phyloP scores from a whole-genome alignment of 148 eudicot species.

The Hydrangea macrophylla region DNA sequence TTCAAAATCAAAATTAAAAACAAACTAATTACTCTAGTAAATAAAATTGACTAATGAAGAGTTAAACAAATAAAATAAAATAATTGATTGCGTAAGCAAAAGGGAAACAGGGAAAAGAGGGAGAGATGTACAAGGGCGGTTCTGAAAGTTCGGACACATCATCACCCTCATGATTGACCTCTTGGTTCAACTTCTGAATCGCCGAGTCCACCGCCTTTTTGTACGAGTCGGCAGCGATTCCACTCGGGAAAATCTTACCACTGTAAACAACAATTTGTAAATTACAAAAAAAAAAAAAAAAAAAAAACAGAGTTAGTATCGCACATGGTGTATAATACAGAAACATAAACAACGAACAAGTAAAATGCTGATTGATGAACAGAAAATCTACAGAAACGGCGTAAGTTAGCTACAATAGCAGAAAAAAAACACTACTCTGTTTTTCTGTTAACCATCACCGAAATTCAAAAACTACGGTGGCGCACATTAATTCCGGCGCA shows the following conservation, averaged over 20 bases:
- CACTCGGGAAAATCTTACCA: constrained; percentile 84
- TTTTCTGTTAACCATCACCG: too few species aligned
- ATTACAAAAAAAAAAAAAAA: too few species aligned
- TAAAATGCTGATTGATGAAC: too few species aligned
- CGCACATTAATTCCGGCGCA: too few species aligned
- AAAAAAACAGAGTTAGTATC: background rate
- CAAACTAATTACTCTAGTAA: too few species aligned
- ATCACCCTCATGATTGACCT: constrained; percentile 14
- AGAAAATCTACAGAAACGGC: background rate
- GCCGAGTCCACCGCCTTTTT: constrained; percentile 84
- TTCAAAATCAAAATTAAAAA: too few species aligned
- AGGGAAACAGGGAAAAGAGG: background rate
- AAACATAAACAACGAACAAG: background rate
- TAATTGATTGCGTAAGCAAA: background rate
- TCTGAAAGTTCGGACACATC: constrained; percentile 20
- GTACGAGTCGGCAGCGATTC: constrained; percentile 68
- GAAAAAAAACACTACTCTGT: background rate
- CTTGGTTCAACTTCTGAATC: constrained; percentile 46
- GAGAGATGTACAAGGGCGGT: constrained; percentile 27
- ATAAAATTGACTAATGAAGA: too few species aligned
- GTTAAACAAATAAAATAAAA: too few species aligned
- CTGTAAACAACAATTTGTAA: constrained; percentile 23
- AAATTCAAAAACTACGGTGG: too few species aligned
- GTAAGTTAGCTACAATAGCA: background rate
- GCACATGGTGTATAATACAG: background rate